A percentile compares a stretch with the other conserved stretches of the same genome.
These are phyloP conservation scores for Symmetrospora coprosmae DNA, from an alignment of 768 basidiomycete genomes.

Conservation along the genomic window DNA sequence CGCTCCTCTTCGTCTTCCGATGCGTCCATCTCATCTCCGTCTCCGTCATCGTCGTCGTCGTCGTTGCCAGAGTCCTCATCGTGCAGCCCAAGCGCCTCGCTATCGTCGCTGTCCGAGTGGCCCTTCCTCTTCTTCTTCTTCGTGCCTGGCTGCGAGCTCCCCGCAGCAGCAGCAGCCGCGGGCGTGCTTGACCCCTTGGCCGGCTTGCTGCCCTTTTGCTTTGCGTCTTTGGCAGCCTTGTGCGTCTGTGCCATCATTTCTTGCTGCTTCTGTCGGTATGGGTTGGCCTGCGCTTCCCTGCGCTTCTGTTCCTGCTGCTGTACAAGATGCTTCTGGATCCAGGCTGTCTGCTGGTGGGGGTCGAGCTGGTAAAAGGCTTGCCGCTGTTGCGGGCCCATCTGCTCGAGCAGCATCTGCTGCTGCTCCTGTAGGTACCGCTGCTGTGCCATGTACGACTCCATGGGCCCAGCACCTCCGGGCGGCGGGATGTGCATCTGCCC, in stretches of 20 bases:
- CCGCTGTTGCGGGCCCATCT: too few species aligned
- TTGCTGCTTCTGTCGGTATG: conserved; percentile 8
- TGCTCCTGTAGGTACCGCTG: too few species aligned
- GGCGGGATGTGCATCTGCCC: too few species aligned
- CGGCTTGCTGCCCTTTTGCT: too few species aligned
- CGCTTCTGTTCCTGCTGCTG: neutral
- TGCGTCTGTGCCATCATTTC: conserved; percentile 12
- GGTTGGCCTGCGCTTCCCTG: neutral
- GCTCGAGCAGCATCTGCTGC: too few species aligned
- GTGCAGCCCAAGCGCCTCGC: neutral
- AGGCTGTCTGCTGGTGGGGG: neutral
- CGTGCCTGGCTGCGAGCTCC: neutral
- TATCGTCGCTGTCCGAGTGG: conserved; percentile 2
- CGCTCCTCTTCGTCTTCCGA: conserved; percentile 32
- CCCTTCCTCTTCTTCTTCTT: conserved; percentile 5
- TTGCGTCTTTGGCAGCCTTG: neutral
- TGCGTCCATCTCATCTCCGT: conserved; percentile 25
- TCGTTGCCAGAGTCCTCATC: conserved; percentile 15
- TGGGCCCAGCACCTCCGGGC: too few species aligned
- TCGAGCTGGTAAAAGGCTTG: too few species aligned
- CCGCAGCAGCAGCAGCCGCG: neutral
- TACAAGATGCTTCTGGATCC: neutral
- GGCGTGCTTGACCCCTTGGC: too few species aligned
- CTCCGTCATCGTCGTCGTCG: conserved; percentile 11
- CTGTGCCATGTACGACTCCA: too few species aligned